Evolutionary conservation across 352 stramenopile species (phyloP).

Genomic region (Pythium apleroticum): DNA sequence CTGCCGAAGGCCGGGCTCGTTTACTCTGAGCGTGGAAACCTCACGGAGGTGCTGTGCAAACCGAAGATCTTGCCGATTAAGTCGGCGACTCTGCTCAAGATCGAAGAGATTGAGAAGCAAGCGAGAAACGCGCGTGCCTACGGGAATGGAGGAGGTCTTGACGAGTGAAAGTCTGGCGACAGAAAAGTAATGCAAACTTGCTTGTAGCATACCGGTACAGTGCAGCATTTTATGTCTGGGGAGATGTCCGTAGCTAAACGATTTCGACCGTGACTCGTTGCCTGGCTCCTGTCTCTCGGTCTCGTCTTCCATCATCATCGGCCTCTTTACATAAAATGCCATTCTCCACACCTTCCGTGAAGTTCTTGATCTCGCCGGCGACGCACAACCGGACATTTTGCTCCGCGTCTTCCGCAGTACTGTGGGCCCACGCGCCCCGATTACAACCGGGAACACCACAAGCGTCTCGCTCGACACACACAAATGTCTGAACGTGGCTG

Average conservation of each 20-base stretch:
- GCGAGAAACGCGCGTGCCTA: conserved; percentile 37
- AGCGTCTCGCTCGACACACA: conserved; percentile 13
- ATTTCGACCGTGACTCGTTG: not conserved
- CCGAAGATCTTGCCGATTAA: conserved; percentile 91
- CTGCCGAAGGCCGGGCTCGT: conserved; percentile 87
- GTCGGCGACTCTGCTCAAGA: conserved; percentile 76
- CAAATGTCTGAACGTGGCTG: conserved; percentile 9
- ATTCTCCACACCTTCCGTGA: conserved; percentile 14
- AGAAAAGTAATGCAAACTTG: no score
- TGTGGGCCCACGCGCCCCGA: conserved; percentile 8
- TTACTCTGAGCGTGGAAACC: conserved; percentile 85
- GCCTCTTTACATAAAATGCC: not conserved
- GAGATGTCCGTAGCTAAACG: no score
- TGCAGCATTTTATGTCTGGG: no score
- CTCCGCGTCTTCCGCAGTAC: not conserved
- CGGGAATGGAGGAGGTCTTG: conserved; percentile 4
- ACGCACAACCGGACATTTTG: conserved; percentile 5
- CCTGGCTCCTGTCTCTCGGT: not conserved
- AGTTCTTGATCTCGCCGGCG: not conserved
- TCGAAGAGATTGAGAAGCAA: conserved; percentile 86
- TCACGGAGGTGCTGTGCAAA: conserved; percentile 87
- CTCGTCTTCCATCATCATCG: no score
- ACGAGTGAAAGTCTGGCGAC: conserved; percentile 12
- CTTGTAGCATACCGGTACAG: no score
- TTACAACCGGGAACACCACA: conserved; percentile 13